phyloP scores from a whole-genome alignment of 202 grass and related monocot species.

The Digitaria exilis region DNA sequence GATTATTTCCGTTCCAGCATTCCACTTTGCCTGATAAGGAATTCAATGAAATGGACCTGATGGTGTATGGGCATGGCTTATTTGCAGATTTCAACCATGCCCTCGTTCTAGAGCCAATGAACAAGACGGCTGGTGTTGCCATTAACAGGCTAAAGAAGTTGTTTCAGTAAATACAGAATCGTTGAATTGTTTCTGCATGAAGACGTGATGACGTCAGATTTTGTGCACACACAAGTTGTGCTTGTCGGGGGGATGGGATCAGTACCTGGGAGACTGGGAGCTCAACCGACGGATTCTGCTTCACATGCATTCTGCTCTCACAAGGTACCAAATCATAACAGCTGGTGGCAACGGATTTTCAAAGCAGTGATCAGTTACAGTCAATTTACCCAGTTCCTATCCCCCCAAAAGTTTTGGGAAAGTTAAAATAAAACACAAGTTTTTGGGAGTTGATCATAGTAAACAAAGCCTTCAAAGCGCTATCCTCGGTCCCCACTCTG shows the following conservation, averaged over 20 bases:
- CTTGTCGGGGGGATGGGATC: background rate
- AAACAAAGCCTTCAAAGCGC: conserved; percentile 28
- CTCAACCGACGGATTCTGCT: background rate
- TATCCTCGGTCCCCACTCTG: conserved; percentile 20
- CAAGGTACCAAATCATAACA: conserved; percentile 21
- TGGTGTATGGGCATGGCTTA: background rate
- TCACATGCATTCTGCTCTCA: background rate
- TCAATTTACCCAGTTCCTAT: background rate
- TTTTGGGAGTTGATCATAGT: conserved; percentile 36
- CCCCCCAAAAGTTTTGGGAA: conserved; percentile 56
- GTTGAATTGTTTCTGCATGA: conserved; percentile 25
- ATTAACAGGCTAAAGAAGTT: conserved; percentile 82
- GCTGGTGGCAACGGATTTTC: conserved; percentile 11
- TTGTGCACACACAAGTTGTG: conserved; percentile 37
- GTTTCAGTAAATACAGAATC: conserved; percentile 51
- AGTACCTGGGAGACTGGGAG: conserved; percentile 20
- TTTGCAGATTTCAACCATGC: conserved; percentile 97
- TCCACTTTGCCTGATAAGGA: background rate
- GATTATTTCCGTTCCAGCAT: background rate
- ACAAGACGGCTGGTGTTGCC: conserved; percentile 79
- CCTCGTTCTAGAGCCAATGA: conserved; percentile 90
- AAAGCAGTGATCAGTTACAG: background rate
- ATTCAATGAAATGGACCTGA: conserved; percentile 24
- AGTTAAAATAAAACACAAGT: too few species aligned
- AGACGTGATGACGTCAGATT: conserved; percentile 15